These are phyloP conservation scores for Botrytis deweyae DNA, from an alignment of 2,329 filamentous ascomycete species.

Conservation along the genomic window DNA sequence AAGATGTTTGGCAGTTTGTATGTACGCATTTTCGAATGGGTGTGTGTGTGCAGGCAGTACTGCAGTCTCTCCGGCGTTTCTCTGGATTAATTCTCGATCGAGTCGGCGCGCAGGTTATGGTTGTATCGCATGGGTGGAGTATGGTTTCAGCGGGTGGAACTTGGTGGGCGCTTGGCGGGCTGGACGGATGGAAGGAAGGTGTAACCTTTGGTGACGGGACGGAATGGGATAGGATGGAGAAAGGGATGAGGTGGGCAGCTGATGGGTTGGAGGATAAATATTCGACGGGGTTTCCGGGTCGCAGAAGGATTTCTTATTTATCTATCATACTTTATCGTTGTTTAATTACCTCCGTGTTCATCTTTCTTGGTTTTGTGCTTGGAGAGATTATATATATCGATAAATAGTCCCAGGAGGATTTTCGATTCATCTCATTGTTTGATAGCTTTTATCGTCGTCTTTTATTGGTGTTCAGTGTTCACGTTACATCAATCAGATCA, in stretches of 20 bases:
- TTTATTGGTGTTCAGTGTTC: background rate
- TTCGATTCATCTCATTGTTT: background rate
- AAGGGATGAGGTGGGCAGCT: background rate
- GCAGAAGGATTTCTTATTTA: background rate
- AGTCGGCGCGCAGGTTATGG: background rate
- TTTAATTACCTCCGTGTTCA: background rate
- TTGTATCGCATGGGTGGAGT: background rate
- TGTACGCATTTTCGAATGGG: background rate
- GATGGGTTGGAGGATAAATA: background rate
- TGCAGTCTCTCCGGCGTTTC: background rate
- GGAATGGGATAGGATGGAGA: background rate
- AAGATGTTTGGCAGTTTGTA: background rate
- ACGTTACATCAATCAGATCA: background rate
- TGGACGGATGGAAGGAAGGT: conserved; percentile 1
- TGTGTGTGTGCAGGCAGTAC: too few relatives aligned
- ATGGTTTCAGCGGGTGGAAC: background rate
- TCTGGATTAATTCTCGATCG: background rate
- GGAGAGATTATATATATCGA: background rate
- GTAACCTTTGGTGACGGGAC: background rate
- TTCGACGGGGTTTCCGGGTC: background rate
- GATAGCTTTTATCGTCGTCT: background rate
- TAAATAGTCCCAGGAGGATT: background rate
- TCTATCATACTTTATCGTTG: background rate
- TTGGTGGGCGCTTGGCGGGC: background rate
- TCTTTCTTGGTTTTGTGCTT: background rate